A percentile compares a stretch with the other conserved stretches of the same genome.
These are phyloP conservation scores for Diutina neorugosa DNA, from an alignment of 1,139 yeast species.

Conservation along the genomic window DNA sequence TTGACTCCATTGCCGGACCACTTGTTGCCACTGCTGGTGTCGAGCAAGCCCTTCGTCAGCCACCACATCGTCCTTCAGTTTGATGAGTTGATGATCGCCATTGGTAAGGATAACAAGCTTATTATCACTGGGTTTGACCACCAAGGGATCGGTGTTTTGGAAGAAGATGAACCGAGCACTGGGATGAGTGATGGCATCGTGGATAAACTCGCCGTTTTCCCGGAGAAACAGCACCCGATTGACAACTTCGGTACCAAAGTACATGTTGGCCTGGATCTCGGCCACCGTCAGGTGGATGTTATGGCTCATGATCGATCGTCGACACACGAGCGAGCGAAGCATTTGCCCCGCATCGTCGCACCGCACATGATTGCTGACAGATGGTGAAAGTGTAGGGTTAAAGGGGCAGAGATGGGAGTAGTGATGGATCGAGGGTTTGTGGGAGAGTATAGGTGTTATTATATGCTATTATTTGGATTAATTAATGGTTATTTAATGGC, in stretches of 20 bases:
- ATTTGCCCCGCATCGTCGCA: neutral
- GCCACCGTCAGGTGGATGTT: neutral
- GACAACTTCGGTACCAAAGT: conserved; percentile 43
- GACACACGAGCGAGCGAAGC: neutral
- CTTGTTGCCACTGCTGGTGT: conserved; percentile 7
- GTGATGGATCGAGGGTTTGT: too few relatives aligned
- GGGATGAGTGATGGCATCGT: conserved; percentile 36
- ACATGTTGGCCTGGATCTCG: conserved; percentile 7
- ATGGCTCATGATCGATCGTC: neutral
- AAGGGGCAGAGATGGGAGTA: too few relatives aligned
- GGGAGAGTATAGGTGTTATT: too few relatives aligned
- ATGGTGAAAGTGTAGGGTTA: too few relatives aligned
- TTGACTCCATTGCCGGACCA: conserved; percentile 13
- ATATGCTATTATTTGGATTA: too few relatives aligned
- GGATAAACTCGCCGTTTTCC: conserved; percentile 49
- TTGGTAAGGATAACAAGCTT: conserved; percentile 25
- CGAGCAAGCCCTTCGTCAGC: conserved; percentile 11
- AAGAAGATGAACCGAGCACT: conserved; percentile 47
- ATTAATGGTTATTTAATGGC: too few relatives aligned
- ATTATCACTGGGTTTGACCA: conserved; percentile 16
- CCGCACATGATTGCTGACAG: neutral
- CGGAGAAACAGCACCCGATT: conserved; percentile 76
- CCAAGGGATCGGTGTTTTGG: conserved; percentile 23
- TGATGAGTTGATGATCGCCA: conserved; percentile 12
- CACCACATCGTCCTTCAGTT: conserved; percentile 14